phyloP scores from a whole-genome alignment of 2,329 filamentous ascomycete genomes.

The Ophiostoma ips region DNA sequence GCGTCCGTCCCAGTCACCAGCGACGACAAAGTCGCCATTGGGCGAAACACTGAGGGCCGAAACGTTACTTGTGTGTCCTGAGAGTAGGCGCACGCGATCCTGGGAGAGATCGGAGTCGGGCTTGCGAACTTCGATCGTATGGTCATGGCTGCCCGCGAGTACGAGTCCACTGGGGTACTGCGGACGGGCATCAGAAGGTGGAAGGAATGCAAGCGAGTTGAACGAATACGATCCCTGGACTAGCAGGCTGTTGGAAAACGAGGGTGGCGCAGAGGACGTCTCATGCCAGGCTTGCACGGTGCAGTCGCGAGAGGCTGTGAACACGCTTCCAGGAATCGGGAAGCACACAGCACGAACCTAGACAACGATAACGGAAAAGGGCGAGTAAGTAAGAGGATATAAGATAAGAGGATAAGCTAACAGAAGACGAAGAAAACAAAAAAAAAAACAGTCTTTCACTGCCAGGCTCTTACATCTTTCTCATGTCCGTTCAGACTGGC shows the following conservation, averaged over 20 bases:
- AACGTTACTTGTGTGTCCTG: constrained; percentile 79
- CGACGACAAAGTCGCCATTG: constrained; percentile 62
- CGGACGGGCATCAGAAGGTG: constrained; percentile 37
- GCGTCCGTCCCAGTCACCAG: constrained; percentile 85
- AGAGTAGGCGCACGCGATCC: constrained; percentile 70
- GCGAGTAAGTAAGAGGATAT: background rate
- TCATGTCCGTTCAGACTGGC: background rate
- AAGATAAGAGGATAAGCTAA: too few relatives aligned
- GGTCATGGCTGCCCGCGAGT: constrained; percentile 78
- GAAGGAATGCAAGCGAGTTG: constrained; percentile 68
- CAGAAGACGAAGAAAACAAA: too few relatives aligned
- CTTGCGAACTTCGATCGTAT: constrained; percentile 79
- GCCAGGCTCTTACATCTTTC: background rate
- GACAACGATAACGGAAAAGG: background rate
- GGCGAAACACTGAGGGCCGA: constrained; percentile 72
- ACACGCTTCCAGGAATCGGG: constrained; percentile 50
- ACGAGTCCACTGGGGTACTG: constrained; percentile 66
- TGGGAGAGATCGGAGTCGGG: constrained; percentile 53
- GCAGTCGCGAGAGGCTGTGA: constrained; percentile 84
- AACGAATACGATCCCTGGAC: constrained; percentile 74
- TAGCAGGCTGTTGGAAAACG: constrained; percentile 64
- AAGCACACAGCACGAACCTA: constrained; percentile 82
- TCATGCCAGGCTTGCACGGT: constrained; percentile 80
- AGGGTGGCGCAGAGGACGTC: constrained; percentile 41
- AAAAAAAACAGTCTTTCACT: background rate